A percentile compares a stretch with the other conserved stretches of the same genome.
phyloP scores from a whole-genome alignment of 345 rosid species.

The Viola odorata region DNA sequence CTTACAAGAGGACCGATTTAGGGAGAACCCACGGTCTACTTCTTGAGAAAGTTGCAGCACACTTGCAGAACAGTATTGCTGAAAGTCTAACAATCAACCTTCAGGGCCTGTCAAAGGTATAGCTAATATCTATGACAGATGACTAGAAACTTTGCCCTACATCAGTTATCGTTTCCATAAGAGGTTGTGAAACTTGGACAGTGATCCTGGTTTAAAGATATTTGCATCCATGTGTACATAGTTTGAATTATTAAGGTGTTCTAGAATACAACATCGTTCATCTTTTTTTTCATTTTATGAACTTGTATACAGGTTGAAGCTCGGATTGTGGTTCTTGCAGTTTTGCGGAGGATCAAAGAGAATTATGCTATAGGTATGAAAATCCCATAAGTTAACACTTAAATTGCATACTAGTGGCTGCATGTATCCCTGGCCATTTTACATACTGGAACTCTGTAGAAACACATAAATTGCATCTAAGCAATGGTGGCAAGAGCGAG shows the following conservation, averaged over 20 bases:
- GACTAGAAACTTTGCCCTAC: conserved; percentile 1
- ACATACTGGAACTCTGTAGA: not conserved
- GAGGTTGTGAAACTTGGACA: not conserved
- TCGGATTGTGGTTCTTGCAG: conserved; percentile 87
- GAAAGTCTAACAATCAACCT: conserved; percentile 66
- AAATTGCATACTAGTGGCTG: not conserved
- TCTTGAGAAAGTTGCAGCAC: conserved; percentile 72
- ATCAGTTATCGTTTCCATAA: not conserved
- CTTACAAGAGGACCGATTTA: conserved; percentile 31
- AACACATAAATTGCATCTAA: too few relatives aligned
- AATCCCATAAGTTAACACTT: not conserved
- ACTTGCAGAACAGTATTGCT: conserved; percentile 48
- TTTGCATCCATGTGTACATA: not conserved
- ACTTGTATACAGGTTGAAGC: conserved; percentile 67
- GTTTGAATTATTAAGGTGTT: not conserved
- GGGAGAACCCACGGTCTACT: conserved; percentile 53
- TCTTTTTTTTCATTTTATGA: not conserved
- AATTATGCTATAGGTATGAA: conserved; percentile 46
- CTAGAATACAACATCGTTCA: not conserved
- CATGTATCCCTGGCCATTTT: too few relatives aligned
- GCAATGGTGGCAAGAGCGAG: not conserved
- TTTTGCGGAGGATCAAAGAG: conserved; percentile 86
- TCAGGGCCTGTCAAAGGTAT: conserved; percentile 76
- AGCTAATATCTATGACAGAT: conserved; percentile 4
- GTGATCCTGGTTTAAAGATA: not conserved